These are phyloP conservation scores for Xylariaceae sp. DNA, from an alignment of 2,329 filamentous ascomycete genomes.

Conservation along the genomic window DNA sequence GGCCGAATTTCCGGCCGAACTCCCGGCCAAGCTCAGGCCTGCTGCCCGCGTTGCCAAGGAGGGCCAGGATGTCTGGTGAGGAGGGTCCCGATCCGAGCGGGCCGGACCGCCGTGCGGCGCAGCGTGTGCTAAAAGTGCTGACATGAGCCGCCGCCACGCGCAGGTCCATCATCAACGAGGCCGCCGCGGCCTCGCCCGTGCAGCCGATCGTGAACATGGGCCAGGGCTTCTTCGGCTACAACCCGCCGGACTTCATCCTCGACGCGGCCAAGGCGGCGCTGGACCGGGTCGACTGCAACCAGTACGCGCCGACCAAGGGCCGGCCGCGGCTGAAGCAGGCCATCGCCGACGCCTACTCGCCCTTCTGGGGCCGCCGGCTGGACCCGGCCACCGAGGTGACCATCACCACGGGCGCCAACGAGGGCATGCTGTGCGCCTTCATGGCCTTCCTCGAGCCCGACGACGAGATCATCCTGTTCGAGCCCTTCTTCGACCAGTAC, in stretches of 20 bases:
- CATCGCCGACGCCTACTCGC: conserved; percentile 85
- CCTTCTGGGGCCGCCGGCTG: conserved; percentile 73
- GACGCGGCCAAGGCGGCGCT: conserved; percentile 86
- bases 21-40: conserved; percentile 40
- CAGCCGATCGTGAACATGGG: conserved; percentile 61
- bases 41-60: conserved; percentile 42
- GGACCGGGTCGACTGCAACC: conserved; percentile 91
- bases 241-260: conserved; percentile 83
- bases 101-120: background rate
- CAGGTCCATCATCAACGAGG: conserved; percentile 61
- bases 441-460: conserved; percentile 95
- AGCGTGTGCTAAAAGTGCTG: background rate
- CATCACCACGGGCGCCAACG: conserved; percentile 87
- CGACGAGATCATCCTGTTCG: conserved; percentile 96
- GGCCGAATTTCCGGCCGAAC: no score
- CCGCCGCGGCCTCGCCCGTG: conserved; percentile 52
- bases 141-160: no score
- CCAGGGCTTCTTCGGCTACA: conserved; percentile 80
- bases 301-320: conserved; percentile 95
- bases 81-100: no score
- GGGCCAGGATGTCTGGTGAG: conserved; percentile 47
- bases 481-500: conserved; percentile 99
- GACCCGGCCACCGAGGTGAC: conserved; percentile 90
- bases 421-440: conserved; percentile 92
- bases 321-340: conserved; percentile 87